Percentiles rank a stretch among this genome's conserved stretches.
Conservation (phyloP, 2,329 filamentous ascomycete genomes). For the Cordyceps javanica region DNA sequence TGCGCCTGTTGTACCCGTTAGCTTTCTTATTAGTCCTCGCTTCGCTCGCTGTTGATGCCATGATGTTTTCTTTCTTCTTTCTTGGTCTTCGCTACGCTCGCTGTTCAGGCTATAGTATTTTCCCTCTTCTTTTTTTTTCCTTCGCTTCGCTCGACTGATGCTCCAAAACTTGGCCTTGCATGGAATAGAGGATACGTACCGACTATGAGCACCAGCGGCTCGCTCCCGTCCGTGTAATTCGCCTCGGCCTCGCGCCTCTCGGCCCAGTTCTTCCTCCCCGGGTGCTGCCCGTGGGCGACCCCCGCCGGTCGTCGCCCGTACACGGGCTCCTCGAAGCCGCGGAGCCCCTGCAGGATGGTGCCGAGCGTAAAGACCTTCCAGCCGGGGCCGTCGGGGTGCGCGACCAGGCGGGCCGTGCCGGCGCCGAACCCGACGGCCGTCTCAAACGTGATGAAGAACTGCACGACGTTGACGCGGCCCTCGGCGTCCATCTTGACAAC, state of each 20-base stretch:
- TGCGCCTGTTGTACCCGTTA: slow-evolving; percentile 27
- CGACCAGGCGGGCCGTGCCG: slow-evolving; percentile 15
- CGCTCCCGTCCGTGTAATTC: slow-evolving; percentile 14
- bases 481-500: slow-evolving; percentile 11
- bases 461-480: slow-evolving; percentile 14
- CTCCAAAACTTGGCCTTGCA: no score
- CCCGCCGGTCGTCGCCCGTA: slow-evolving; percentile 42
- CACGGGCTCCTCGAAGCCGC: slow-evolving; percentile 40
- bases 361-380: slow-evolving; percentile 56
- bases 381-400: slow-evolving; percentile 7
- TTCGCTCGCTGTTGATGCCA: not conserved
- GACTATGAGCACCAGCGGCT: slow-evolving; percentile 17
- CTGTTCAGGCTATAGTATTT: no score
- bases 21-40: not conserved
- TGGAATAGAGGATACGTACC: slow-evolving; percentile 12
- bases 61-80: not conserved
- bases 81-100: no score
- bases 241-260: slow-evolving; percentile 15
- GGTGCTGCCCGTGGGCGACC: slow-evolving; percentile 31
- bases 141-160: no score
- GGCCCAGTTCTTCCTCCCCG: slow-evolving; percentile 19
- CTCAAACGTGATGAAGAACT: slow-evolving; percentile 17
- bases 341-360: slow-evolving; percentile 45
- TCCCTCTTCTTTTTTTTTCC: no score
- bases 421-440: slow-evolving; percentile 14